Percentiles rank a stretch among this genome's conserved stretches.
Conservation (phyloP, 768 basidiomycete genomes). For the Nevesoporus exiguus region DNA sequence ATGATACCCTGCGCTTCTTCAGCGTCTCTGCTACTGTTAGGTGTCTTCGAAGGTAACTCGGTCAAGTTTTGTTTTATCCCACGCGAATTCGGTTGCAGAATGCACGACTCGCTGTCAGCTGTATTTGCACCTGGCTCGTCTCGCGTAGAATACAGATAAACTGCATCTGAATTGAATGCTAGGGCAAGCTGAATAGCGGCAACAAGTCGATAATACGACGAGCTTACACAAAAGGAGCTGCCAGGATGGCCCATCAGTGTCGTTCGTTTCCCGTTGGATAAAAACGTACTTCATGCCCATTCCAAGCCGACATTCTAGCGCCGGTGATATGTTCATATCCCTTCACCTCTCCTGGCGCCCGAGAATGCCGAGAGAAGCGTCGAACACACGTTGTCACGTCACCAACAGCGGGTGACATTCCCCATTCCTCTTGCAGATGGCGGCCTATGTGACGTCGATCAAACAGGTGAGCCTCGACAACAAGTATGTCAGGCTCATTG, state of each 20-base stretch:
- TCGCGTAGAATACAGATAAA: constrained; percentile 69
- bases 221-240: constrained; percentile 65
- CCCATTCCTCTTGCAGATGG: constrained; percentile 66
- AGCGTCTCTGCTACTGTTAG: background rate
- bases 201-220: background rate
- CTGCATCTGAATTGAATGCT: constrained; percentile 74
- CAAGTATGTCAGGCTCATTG: background rate
- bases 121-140: constrained; percentile 47
- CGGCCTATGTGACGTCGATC: constrained; percentile 74
- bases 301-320: constrained; percentile 62
- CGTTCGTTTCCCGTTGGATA: background rate
- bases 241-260: constrained; percentile 11
- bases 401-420: constrained; percentile 44
- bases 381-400: constrained; percentile 77
- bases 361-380: constrained; percentile 58
- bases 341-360: constrained; percentile 33
- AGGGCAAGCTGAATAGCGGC: constrained; percentile 8
- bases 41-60: background rate
- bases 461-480: constrained; percentile 46
- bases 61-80: background rate
- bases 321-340: constrained; percentile 70
- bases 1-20: constrained; percentile 4
- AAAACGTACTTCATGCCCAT: constrained; percentile 67
- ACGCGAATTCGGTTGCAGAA: constrained; percentile 30
- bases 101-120: constrained; percentile 20